Evolutionary conservation across 148 eudicot species (phyloP), one percentile per base, ranked within the genome.

Genomic region (Fagopyrum homotropicum): DNA sequence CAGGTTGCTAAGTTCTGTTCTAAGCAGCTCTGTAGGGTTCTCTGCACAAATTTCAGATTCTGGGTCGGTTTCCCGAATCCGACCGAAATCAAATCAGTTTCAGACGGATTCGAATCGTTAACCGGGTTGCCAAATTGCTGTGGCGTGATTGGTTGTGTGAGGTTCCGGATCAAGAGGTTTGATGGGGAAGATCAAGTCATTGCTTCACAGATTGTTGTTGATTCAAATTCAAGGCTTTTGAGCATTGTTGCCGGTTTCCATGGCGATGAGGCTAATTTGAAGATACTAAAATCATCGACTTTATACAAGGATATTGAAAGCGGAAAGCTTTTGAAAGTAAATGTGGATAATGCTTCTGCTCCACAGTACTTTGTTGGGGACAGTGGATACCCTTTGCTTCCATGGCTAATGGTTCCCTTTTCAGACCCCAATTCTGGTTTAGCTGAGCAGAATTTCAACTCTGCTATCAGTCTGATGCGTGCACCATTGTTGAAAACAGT

Each of bases 31-130:
- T 93, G 98, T 72, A 81, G 98, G 11, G 98, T 94, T 5, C 81
- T 91, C 4, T 94, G 98, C 57, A 91, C 95, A 1, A 91, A 94
- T 73, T 94, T 86, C 78, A 69, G 97, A 22, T 94, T 91, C 80
- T 94, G 97, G 97, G 90, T 94, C 30, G 93, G 91, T 61, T 94
- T 86, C 4, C 95, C 95, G 0, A 81, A 73, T 76, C 81, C 81
- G 35, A 9, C 11, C 45, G 94, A 93, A 78, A 73, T 89, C 26
- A 76, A 73, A 29, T 77, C 82, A 0, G 84, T 89, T 9, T 83
- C 88, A 0, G 15, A 79, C 1, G 79, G 45, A 10, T 87, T 90
- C 45, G 86, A 89, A 47, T 17, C 77, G 14, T 73, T 84, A 6
- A 79, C 85, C 6, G 92, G 92, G 1, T 56, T 91, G 14, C 95